Conservation (phyloP, 1,284 basidiomycete genomes). For the Ustilago lituana region DNA sequence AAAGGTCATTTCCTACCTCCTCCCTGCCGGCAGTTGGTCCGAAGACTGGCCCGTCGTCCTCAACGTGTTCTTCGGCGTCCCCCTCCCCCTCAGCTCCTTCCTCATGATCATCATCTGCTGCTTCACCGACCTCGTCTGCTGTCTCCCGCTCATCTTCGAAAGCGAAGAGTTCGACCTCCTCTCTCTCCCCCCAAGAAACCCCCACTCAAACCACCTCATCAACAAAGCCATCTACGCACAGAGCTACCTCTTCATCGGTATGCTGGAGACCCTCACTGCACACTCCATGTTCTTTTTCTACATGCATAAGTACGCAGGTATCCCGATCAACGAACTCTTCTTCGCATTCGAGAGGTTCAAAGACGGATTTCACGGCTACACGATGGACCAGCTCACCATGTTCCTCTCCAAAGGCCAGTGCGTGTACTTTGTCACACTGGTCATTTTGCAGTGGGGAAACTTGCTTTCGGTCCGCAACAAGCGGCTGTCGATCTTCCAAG, state of each 20-base stretch:
- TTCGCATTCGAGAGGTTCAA: slow-evolving; percentile 39
- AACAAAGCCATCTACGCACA: slow-evolving; percentile 73
- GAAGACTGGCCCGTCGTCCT: slow-evolving; percentile 78
- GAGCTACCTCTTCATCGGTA: slow-evolving; percentile 75
- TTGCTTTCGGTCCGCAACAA: slow-evolving; percentile 70
- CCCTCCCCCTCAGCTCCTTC: slow-evolving; percentile 72
- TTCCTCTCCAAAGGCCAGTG: slow-evolving; percentile 67
- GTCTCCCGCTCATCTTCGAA: slow-evolving; percentile 73
- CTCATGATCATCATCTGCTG: slow-evolving; percentile 69
- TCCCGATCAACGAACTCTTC: slow-evolving; percentile 65
- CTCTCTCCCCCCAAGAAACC: slow-evolving; percentile 50
- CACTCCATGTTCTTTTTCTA: slow-evolving; percentile 69
- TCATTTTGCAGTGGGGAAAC: slow-evolving; percentile 75
- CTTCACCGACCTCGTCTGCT: slow-evolving; percentile 70
- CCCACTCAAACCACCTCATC: slow-evolving; percentile 67
- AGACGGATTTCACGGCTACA: slow-evolving; percentile 71
- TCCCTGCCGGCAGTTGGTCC: slow-evolving; percentile 71
- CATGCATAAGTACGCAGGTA: slow-evolving; percentile 68
- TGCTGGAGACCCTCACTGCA: slow-evolving; percentile 72
- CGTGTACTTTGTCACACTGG: slow-evolving; percentile 73
- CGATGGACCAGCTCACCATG: slow-evolving; percentile 64
- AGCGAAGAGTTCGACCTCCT: slow-evolving; percentile 73
- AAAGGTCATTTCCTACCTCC: slow-evolving; percentile 68
- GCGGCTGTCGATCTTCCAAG: slow-evolving; percentile 68
- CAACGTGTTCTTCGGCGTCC: slow-evolving; percentile 71